phyloP scores from a whole-genome alignment of 495 filamentous ascomycete species.

The Emericellopsis terricola region DNA sequence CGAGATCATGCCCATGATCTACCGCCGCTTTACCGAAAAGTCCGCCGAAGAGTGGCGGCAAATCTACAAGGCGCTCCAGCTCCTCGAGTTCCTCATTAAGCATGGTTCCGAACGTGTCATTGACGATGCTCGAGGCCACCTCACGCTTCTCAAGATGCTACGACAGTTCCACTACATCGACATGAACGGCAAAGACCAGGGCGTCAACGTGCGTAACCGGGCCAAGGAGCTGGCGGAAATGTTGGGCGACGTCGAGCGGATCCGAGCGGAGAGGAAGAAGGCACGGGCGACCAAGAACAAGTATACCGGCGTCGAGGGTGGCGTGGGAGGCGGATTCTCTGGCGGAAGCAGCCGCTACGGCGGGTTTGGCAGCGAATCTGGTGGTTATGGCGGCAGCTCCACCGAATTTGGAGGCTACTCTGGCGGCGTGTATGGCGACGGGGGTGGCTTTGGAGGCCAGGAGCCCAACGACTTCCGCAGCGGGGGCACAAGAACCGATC shows the following conservation, averaged over 20 bases:
- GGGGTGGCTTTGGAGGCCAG: slow-evolving; percentile 66
- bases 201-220: slow-evolving; percentile 91
- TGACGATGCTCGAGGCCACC: slow-evolving; percentile 88
- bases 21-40: slow-evolving; percentile 98
- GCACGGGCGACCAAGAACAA: slow-evolving; percentile 77
- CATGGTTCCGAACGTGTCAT: slow-evolving; percentile 96
- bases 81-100: slow-evolving; percentile 95
- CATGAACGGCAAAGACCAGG: slow-evolving; percentile 91
- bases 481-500: slow-evolving; percentile 40
- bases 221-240: slow-evolving; percentile 91
- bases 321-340: slow-evolving; percentile 36
- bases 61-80: slow-evolving; percentile 94
- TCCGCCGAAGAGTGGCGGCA: slow-evolving; percentile 96
- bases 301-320: slow-evolving; percentile 85
- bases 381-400: slow-evolving; percentile 39
- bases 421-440: slow-evolving; percentile 83
- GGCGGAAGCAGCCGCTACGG: slow-evolving; percentile 33
- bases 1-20: slow-evolving; percentile 99
- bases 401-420: slow-evolving; percentile 66
- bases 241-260: slow-evolving; percentile 81
- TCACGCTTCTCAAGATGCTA: slow-evolving; percentile 93
- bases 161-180: slow-evolving; percentile 98
- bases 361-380: slow-evolving; percentile 57
- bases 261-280: slow-evolving; percentile 88
- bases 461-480: slow-evolving; percentile 39